Evolutionary conservation across 2,329 filamentous ascomycete genomes (phyloP).

Genomic region (Coleophoma crateriformis): DNA sequence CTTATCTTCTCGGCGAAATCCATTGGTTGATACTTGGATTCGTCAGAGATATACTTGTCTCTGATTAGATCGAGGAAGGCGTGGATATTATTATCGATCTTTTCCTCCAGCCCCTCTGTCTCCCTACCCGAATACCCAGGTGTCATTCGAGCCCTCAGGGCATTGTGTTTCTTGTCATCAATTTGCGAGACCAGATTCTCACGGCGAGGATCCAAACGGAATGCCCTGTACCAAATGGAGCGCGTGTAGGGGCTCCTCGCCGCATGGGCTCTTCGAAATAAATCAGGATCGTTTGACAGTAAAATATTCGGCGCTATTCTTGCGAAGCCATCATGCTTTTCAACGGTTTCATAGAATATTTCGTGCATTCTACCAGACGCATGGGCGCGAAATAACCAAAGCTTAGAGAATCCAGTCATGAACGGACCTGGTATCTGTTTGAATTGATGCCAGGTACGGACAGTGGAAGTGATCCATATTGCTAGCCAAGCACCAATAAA

Average conservation of each 20-base stretch:
- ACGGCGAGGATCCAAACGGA: slow-evolving; percentile 43
- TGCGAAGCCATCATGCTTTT: slow-evolving; percentile 31
- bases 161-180: slow-evolving; percentile 36
- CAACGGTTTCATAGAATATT: slow-evolving; percentile 29
- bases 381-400: slow-evolving; percentile 31
- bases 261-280: slow-evolving; percentile 31
- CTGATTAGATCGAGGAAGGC: slow-evolving; percentile 42
- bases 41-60: slow-evolving; percentile 38
- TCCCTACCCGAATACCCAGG: slow-evolving; percentile 45
- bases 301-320: slow-evolving; percentile 36
- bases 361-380: slow-evolving; percentile 27
- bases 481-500: too few species aligned
- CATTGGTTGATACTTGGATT: slow-evolving; percentile 29
- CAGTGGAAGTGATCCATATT: not conserved
- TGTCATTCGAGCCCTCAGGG: slow-evolving; percentile 39
- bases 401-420: slow-evolving; percentile 31
- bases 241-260: slow-evolving; percentile 32
- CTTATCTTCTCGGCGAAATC: slow-evolving; percentile 45
- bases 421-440: slow-evolving; percentile 4
- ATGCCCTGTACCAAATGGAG: slow-evolving; percentile 38
- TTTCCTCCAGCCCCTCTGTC: slow-evolving; percentile 40
- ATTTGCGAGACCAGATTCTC: slow-evolving; percentile 45
- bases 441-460: not conserved
- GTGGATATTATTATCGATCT: slow-evolving; percentile 39
- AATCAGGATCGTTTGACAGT: slow-evolving; percentile 31